Evolutionary conservation across 129 eudicot genomes (phyloP), one percentile per base, ranked within the genome.

Genomic region (Tagetes patula): DNA sequence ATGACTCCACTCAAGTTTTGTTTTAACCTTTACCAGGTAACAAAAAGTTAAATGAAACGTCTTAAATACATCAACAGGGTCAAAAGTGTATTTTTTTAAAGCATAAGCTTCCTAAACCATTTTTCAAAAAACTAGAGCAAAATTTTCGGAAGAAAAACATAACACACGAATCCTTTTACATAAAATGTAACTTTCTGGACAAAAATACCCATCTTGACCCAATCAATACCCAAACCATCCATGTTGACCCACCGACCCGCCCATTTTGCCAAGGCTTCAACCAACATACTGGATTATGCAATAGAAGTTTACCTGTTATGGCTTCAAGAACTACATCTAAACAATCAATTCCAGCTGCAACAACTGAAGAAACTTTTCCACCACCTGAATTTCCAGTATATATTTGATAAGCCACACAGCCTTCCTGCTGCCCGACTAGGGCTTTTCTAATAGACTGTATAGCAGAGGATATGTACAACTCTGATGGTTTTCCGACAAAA

Each of bases 331-430:
- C 65, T 81, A 88, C 78, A 81, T 88, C 99, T 65, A 94, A 81
- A 80, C 91, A 85, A 79, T 88, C 93, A 86, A 94, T 71, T 63
- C 96, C 93, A 63, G 93, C 97, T 71, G 96, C 97, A 79, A 90
- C 96, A 77, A 75, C 38, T 10, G 84, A 75, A 33, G 99, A 84
- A 58, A 80, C 96, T 20, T 67, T 79, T 65, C 91, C 98, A 36
- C 88, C 95, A 55, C 75, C 68, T 30, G 70, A 72, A 82, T 53
- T 70, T 64, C 84, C 93, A 5, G 78, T 58, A 74, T 48, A 54
- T 71, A 93, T 68, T 63, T 87, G 86, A 82, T 87, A 90, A 81
- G 64, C 36, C 72, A 65, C 66, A 71, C 81, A 78, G 41, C 87
- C 86, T 70, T 79, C 84, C 73, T 80, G 85, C 67, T 81, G 80